Evolutionary conservation across 306 rosid genomes (phyloP).

Genomic region (Vicia villosa): DNA sequence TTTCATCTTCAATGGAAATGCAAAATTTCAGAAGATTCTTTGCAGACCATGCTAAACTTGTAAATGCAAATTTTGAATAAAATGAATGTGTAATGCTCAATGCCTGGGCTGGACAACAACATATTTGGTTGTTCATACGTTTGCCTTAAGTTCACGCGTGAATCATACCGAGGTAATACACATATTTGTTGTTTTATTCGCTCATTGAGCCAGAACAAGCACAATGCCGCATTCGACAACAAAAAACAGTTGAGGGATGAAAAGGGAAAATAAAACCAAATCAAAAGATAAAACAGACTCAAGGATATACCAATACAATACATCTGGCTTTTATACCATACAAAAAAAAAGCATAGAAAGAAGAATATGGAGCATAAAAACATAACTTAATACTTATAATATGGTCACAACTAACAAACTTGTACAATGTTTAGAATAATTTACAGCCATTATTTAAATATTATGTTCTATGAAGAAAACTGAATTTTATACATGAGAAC

Average conservation of each 20-base stretch:
- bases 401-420: constrained; percentile 32
- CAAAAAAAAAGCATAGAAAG: neutral
- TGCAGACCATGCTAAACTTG: constrained; percentile 10
- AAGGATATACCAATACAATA: neutral
- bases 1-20: neutral
- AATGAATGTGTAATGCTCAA: constrained; percentile 10
- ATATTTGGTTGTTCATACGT: neutral
- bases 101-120: constrained; percentile 14
- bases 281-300: neutral
- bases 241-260: neutral
- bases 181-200: neutral
- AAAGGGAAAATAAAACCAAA: neutral
- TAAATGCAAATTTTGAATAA: neutral
- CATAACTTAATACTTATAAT: constrained; percentile 35
- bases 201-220: neutral
- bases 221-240: neutral
- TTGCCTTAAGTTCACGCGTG: constrained; percentile 11
- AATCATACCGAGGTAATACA: neutral
- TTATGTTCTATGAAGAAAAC: constrained; percentile 43
- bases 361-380: neutral
- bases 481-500: constrained; percentile 46
- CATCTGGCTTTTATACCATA: neutral
- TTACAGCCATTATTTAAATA: constrained; percentile 48
- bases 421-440: constrained; percentile 35
- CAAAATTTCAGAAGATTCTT: constrained; percentile 22